Conservation (phyloP, 75 land plant genomes). For the Cryptomeria japonica region DNA sequence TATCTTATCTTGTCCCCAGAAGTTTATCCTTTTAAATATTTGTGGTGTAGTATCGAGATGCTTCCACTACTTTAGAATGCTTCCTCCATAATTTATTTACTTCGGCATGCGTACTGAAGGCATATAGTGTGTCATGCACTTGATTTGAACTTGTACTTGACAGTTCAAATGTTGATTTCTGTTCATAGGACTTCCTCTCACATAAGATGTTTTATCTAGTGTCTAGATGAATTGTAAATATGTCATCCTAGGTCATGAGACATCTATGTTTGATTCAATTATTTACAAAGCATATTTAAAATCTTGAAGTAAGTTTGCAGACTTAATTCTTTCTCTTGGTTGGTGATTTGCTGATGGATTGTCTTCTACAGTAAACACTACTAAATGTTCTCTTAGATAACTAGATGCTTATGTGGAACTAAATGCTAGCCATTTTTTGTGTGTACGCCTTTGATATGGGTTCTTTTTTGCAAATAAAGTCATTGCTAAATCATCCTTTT, state of each 20-base stretch:
- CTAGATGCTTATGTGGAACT: neutral
- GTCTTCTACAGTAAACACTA: neutral
- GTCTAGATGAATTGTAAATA: neutral
- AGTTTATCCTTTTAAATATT: neutral
- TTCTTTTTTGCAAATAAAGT: neutral
- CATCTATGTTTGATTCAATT: neutral
- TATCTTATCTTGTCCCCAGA: neutral
- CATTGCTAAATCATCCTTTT: neutral
- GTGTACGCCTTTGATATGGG: neutral
- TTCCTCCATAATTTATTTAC: neutral
- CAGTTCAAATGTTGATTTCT: neutral
- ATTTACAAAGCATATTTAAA: neutral
- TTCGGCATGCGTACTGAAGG: neutral
- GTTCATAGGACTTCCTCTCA: neutral
- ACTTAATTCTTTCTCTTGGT: neutral
- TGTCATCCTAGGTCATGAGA: neutral
- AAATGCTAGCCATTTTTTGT: neutral
- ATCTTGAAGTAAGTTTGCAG: neutral
- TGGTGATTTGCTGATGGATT: neutral
- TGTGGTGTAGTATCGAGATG: neutral
- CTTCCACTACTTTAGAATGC: neutral
- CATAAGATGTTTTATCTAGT: neutral
- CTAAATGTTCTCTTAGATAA: neutral
- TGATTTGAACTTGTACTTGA: neutral
- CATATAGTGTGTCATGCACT: neutral